phyloP scores from a whole-genome alignment of 2,329 filamentous ascomycete species.

The Alternaria postmessia region DNA sequence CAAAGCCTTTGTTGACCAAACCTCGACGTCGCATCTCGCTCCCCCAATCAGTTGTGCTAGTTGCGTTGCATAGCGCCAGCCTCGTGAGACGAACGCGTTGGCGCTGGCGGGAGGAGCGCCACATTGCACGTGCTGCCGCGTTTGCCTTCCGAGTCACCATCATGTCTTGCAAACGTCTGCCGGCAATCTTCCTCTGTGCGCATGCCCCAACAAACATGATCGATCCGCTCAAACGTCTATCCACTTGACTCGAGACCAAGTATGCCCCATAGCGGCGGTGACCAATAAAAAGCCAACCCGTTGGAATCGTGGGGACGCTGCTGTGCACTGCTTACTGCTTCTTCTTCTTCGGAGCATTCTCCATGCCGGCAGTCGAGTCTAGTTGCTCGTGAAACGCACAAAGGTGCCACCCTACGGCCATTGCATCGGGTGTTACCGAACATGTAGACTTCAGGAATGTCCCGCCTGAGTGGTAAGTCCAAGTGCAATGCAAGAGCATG shows the following conservation, averaged over 20 bases:
- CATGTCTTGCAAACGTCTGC: background rate
- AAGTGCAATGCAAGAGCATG: constrained; percentile 4
- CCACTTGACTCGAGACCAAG: background rate
- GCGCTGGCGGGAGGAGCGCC: constrained; percentile 10
- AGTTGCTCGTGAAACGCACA: constrained; percentile 15
- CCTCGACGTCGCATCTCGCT: constrained; percentile 12
- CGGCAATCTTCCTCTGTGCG: background rate
- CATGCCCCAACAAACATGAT: background rate
- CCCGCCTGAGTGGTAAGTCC: background rate
- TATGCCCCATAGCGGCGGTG: background rate
- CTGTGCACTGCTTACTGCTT: constrained; percentile 1
- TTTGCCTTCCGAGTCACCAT: background rate
- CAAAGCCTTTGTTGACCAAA: constrained; percentile 20
- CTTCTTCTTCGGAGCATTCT: constrained; percentile 10
- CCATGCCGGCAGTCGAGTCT: constrained; percentile 14
- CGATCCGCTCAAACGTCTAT: background rate
- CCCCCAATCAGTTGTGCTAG: constrained; percentile 22
- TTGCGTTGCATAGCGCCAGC: constrained; percentile 9
- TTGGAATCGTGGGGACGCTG: constrained; percentile 7
- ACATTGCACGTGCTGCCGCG: constrained; percentile 11
- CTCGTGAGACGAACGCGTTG: constrained; percentile 3
- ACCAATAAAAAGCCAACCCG: constrained; percentile 4
- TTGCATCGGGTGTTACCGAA: constrained; percentile 16
- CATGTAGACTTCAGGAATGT: background rate
- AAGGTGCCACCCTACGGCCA: constrained; percentile 16